Evolutionary conservation across 139 green algal species (phyloP).

Genomic region (Picochlorum sp.): DNA sequence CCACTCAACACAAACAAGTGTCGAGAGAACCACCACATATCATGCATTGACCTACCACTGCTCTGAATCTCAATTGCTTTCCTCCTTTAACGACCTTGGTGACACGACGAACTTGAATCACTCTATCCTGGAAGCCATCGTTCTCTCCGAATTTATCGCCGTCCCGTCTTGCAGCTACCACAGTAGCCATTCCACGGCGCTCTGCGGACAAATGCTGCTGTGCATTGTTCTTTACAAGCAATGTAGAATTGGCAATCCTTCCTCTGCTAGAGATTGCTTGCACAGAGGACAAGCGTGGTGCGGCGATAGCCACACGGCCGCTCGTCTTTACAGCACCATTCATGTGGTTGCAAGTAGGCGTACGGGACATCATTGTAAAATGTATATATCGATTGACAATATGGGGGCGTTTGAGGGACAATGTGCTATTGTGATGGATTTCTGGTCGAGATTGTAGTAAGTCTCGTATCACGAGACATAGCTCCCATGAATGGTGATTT

Average conservation of each 20-base stretch:
- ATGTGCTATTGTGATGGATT: too few species aligned
- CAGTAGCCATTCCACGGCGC: neutral
- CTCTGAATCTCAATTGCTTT: constrained; percentile 86
- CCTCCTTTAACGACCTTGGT: constrained; percentile 93
- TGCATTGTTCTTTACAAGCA: neutral
- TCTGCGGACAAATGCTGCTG: neutral
- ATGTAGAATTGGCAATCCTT: neutral
- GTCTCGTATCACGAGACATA: too few species aligned
- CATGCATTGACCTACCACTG: constrained; percentile 24
- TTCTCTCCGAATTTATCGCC: constrained; percentile 5
- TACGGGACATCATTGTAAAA: too few species aligned
- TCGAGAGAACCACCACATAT: neutral
- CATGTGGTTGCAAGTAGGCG: neutral
- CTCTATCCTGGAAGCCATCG: constrained; percentile 38
- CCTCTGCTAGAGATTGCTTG: neutral
- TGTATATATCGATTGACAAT: too few species aligned
- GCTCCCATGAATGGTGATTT: too few species aligned
- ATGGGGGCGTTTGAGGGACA: too few species aligned
- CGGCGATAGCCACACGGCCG: constrained; percentile 4
- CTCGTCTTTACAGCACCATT: neutral
- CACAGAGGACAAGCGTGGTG: neutral
- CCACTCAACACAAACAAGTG: neutral
- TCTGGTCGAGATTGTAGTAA: too few species aligned
- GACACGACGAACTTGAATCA: constrained; percentile 72
- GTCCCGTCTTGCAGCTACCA: constrained; percentile 6